These are phyloP conservation scores for Thermomyces lanuginosus DNA, from an alignment of 2,329 filamentous ascomycete genomes.

Conservation along the genomic window DNA sequence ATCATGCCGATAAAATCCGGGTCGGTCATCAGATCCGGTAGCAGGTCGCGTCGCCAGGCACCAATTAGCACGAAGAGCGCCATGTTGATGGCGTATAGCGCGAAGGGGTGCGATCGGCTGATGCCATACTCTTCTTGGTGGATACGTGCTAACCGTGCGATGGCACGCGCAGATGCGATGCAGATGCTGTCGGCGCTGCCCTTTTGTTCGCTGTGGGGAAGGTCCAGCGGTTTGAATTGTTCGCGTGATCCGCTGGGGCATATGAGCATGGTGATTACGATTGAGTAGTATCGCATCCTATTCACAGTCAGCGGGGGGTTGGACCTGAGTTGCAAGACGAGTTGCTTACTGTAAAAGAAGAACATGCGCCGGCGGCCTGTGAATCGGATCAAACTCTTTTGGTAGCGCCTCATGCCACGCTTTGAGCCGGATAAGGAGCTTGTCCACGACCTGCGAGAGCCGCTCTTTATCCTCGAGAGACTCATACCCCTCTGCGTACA, in stretches of 20 bases:
- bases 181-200: constrained; percentile 8
- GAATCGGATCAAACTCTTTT: constrained; percentile 11
- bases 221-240: constrained; percentile 1
- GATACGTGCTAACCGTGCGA: constrained; percentile 15
- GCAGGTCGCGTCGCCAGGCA: constrained; percentile 3
- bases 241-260: constrained; percentile 11
- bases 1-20: constrained; percentile 19
- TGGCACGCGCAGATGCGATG: constrained; percentile 16
- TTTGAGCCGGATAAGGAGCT: constrained; percentile 15
- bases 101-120: constrained; percentile 20
- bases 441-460: constrained; percentile 12
- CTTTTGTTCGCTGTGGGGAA: constrained; percentile 1
- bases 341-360: constrained; percentile 15
- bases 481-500: constrained; percentile 13
- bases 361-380: constrained; percentile 18
- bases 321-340: neutral
- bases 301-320: constrained; percentile 2
- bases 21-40: constrained; percentile 18
- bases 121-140: constrained; percentile 20
- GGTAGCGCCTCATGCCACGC: constrained; percentile 18
- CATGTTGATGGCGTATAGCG: constrained; percentile 23
- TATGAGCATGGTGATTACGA: constrained; percentile 21
- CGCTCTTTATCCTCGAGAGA: constrained; percentile 3
- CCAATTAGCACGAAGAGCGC: constrained; percentile 21
- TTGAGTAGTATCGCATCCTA: constrained; percentile 21